These are phyloP conservation scores for Boletus mariae DNA, from an alignment of 1,284 basidiomycete genomes.

Conservation along the genomic window DNA sequence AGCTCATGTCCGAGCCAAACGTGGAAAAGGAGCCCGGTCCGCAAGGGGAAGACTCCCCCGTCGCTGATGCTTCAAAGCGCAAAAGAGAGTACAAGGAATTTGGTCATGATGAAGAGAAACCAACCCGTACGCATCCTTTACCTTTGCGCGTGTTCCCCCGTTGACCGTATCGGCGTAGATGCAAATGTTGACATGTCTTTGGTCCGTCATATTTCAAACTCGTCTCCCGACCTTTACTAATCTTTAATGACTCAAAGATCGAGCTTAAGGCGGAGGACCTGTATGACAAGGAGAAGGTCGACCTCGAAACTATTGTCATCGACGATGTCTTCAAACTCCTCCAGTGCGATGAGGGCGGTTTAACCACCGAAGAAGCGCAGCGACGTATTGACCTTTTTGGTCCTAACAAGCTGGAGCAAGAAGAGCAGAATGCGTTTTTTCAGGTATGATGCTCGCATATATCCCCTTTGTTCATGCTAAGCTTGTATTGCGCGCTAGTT, in stretches of 20 bases:
- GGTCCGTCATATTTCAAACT: slow-evolving; percentile 36
- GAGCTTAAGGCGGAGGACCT: slow-evolving; percentile 92
- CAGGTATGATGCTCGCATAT: slow-evolving; percentile 48
- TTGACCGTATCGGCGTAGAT: slow-evolving; percentile 41
- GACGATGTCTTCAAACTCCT: slow-evolving; percentile 96
- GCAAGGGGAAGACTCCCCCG: slow-evolving; percentile 39
- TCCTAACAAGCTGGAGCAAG: slow-evolving; percentile 91
- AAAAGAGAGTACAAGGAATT: slow-evolving; percentile 94
- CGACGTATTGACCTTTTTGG: slow-evolving; percentile 94
- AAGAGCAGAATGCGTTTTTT: slow-evolving; percentile 83
- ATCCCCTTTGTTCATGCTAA: not conserved
- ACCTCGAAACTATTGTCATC: slow-evolving; percentile 94
- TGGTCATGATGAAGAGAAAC: slow-evolving; percentile 69
- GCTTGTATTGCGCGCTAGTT: slow-evolving; percentile 55
- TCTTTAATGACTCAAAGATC: slow-evolving; percentile 47
- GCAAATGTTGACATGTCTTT: slow-evolving; percentile 85
- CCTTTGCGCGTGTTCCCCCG: not conserved
- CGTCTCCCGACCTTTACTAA: slow-evolving; percentile 6
- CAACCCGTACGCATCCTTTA: slow-evolving; percentile 57
- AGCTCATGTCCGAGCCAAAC: slow-evolving; percentile 41
- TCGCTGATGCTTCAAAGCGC: slow-evolving; percentile 45
- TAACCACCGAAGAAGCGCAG: slow-evolving; percentile 68
- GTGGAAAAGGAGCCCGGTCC: slow-evolving; percentile 65
- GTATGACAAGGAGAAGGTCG: slow-evolving; percentile 98
- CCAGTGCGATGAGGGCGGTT: slow-evolving; percentile 83